Base-by-base conservation (phyloP, 768 basidiomycete genomes). In the Rhodotorula taiwanensis region DNA sequence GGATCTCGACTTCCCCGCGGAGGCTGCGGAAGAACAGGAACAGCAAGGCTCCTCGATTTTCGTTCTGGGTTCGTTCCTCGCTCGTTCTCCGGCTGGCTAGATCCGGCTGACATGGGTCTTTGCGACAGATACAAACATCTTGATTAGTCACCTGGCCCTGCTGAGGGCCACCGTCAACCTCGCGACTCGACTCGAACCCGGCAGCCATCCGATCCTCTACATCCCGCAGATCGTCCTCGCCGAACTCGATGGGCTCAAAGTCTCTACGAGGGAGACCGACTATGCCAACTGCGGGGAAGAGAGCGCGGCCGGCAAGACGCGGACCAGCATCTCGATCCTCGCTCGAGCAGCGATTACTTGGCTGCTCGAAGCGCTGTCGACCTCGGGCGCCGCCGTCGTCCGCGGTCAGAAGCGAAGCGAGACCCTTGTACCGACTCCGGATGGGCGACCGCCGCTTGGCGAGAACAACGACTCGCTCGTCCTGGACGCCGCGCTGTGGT, bases 191-290 rank as follows among this genome's bases (percentile, higher is more conserved):
- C 18, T 28, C 49, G 31, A 42, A 27, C 28, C 39, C 33, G 11
- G 27, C 25, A 6, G 0, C 48, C 47, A 31, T 10, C 66, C 66
- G 6, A 42, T 52, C 36, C 58, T 68, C 54, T 55, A 60, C 54
- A 34, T 68, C 42, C 66, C 66, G 2, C 66, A 68, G 47, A 54
- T 68, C 58, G 66, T 68, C 27, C 47, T 68, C 21, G 34, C 30
- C 16, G 66, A 68, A 42, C 62, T 68, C 50, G 66, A 68, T 42
- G 66, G 66, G 2, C 62, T 68, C 51, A 68, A 68, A 47, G n/a
- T 23, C 16, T 63, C 62, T 21, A 21, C 49, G 0, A 48, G 51
- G 3, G 5, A 21, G 18, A 44, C 62, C 45, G 58, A 68, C 41
- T 20, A 4, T 1, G 8, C 41, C 31, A 10, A 18, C 13, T 5